Evolutionary conservation across 148 eudicot species (phyloP).

Genomic region (Rhododendron vialii): DNA sequence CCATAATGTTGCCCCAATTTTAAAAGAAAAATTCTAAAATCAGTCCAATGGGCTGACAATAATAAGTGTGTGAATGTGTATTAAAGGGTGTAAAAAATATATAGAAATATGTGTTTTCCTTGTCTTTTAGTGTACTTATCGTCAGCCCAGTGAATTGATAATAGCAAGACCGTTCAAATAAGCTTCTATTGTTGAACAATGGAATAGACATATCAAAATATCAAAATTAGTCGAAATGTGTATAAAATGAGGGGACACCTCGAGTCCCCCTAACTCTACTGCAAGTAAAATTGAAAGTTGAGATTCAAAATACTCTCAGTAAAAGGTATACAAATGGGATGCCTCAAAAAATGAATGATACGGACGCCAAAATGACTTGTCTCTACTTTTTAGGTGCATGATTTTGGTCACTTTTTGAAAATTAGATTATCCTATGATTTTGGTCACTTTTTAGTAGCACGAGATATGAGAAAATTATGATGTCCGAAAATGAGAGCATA

Average conservation of each 20-base stretch:
- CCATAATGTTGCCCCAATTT: neutral
- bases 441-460: neutral
- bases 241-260: too few species aligned
- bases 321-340: neutral
- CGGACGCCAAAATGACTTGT: neutral
- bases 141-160: too few species aligned
- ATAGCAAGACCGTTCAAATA: too few species aligned
- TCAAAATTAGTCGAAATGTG: neutral
- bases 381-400: neutral
- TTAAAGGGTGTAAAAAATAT: too few species aligned
- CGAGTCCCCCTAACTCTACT: neutral
- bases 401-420: neutral
- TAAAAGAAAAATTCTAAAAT: too few species aligned
- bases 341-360: neutral
- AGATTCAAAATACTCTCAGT: neutral
- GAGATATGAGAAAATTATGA: neutral
- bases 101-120: too few species aligned
- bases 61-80: too few species aligned
- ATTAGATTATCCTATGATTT: neutral
- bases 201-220: neutral
- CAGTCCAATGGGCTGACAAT: too few species aligned
- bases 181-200: neutral
- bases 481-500: neutral
- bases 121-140: too few species aligned
- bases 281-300: neutral